Base-by-base conservation (phyloP, 257 asterid genomes). In the Solanum neorickii region DNA sequence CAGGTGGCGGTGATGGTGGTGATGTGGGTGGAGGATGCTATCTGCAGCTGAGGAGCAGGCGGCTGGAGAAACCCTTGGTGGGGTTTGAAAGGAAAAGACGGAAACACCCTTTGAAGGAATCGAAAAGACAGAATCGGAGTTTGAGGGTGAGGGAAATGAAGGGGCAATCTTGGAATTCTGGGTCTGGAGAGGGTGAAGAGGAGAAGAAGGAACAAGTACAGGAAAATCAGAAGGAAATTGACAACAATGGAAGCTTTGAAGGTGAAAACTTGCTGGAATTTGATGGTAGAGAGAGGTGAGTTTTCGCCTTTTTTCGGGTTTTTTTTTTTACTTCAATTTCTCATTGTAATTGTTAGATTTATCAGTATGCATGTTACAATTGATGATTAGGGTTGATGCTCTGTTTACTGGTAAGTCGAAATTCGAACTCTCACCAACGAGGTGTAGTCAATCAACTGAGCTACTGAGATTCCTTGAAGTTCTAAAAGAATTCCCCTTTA, bases 251-350 rank as follows among this genome's bases (percentile, higher is more conserved):
- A 4, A 29, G 87, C 12, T 83, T n/a, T 41, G 46, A 42, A 84
- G 93, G 91, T 5, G 93, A 91, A 76, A 91, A 87, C 80, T 82
- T 89, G 44, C 31, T 78, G 87, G 93, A 87, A 42, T 7, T 70
- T 60, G 93, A 88, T 52, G 88, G 80, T 59, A 89, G 86, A 76
- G 91, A 66, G 37, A 88, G 93, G 93, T 91, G 84, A 75, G 86
- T 16, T 56, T 7, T 69, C n/a, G 4, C n/a, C 62, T 16, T 52
- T 52, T 52, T 52, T 52, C 9, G 3, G 27, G 0, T 0, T 62
- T 33, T 15, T 16, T 15, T 16, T 29, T 23, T 23, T 7, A 21
- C 29, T 39, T 27, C 82, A 39, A 23, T 68, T 75, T 16, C 6
- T 69, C 39, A 8, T 3, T 70, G 14, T 70, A 35, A 9, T 4